Conservation (phyloP, 257 asterid genomes). For the Solanum chmielewskii region DNA sequence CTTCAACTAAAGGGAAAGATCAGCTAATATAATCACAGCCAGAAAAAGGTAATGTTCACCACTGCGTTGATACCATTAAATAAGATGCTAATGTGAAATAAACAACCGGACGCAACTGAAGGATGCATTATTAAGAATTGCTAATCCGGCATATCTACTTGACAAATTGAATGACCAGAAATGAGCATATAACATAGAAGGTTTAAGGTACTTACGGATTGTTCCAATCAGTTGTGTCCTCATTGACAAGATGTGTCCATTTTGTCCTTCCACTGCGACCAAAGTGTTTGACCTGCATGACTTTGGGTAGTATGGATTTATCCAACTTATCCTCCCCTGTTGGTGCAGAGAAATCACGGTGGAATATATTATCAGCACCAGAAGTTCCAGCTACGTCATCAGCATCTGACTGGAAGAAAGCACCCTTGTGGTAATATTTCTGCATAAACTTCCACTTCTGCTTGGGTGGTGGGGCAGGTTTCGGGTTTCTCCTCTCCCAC, state of each 20-base stretch:
- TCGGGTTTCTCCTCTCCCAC: conserved; percentile 96
- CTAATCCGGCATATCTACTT: neutral
- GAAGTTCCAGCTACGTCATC: conserved; percentile 68
- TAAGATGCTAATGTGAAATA: neutral
- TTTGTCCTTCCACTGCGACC: conserved; percentile 97
- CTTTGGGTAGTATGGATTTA: conserved; percentile 75
- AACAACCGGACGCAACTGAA: neutral
- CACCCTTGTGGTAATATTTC: conserved; percentile 94
- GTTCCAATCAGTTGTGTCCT: conserved; percentile 97
- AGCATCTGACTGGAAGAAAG: conserved; percentile 72
- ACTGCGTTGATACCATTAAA: neutral
- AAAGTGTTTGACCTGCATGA: conserved; percentile 96
- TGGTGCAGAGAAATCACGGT: conserved; percentile 82
- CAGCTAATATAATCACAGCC: neutral
- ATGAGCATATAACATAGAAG: neutral
- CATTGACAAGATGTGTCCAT: conserved; percentile 94
- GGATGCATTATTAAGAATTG: neutral
- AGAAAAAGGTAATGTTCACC: neutral
- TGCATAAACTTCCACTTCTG: conserved; percentile 89
- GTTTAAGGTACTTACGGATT: conserved; percentile 49
- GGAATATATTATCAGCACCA: conserved; percentile 34
- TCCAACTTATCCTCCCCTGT: conserved; percentile 95
- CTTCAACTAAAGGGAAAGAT: neutral
- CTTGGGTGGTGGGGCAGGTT: conserved; percentile 31
- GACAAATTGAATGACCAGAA: neutral